Evolutionary conservation across 352 stramenopile genomes (phyloP).

Genomic region (Blastocystis sp.): DNA sequence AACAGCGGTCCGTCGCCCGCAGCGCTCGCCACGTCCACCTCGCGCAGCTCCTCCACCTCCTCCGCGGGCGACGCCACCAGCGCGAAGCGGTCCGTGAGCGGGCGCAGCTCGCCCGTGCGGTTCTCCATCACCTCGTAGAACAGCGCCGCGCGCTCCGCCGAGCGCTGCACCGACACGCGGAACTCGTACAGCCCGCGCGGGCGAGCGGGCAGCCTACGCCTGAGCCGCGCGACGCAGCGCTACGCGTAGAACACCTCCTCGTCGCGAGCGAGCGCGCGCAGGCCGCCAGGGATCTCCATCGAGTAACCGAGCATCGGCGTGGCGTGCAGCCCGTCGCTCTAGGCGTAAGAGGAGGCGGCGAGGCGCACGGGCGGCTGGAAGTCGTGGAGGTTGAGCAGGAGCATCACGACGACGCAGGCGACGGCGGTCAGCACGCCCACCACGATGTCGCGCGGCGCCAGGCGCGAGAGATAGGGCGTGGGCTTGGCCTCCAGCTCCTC

Average conservation of each 20-base stretch:
- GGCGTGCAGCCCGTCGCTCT: conserved; percentile 17
- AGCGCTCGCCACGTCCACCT: conserved; percentile 3
- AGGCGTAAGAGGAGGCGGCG: background rate
- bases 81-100: background rate
- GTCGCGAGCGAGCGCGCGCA: background rate
- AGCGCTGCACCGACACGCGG: background rate
- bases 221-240: background rate
- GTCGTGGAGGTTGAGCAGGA: conserved; percentile 23
- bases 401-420: conserved; percentile 10
- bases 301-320: conserved; percentile 26
- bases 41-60: conserved; percentile 22
- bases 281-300: conserved; percentile 3
- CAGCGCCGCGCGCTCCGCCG: background rate
- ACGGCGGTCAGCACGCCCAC: conserved; percentile 5
- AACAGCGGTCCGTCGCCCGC: background rate
- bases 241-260: background rate
- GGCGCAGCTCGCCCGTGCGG: background rate
- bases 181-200: background rate
- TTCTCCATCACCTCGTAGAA: conserved; percentile 9
- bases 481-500: conserved; percentile 37
- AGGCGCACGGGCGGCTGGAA: background rate
- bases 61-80: background rate
- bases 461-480: background rate
- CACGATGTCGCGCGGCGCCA: conserved; percentile 8
- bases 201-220: background rate